These are phyloP conservation scores for Coelastrella sp. DNA, from an alignment of 139 green algal genomes.

Conservation along the genomic window DNA sequence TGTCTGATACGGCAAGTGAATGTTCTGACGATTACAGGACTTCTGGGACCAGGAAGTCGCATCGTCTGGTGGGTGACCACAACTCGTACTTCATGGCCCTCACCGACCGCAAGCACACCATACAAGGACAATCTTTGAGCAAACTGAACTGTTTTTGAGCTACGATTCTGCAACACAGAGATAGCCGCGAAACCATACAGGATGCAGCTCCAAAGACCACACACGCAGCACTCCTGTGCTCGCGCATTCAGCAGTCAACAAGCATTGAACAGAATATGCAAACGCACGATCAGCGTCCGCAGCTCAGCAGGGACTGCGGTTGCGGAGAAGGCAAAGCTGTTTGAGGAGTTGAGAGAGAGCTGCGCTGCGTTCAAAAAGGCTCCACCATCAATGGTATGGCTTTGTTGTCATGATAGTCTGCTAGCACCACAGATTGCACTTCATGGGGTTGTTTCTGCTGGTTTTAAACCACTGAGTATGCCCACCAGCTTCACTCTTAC, in stretches of 20 bases:
- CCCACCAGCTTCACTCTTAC: too few species aligned
- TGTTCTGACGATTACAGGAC: background rate
- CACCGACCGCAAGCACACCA: too few species aligned
- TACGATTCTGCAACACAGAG: too few species aligned
- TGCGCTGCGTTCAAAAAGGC: constrained; percentile 46
- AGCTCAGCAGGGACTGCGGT: constrained; percentile 11
- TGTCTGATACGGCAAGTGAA: too few species aligned
- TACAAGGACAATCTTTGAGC: too few species aligned
- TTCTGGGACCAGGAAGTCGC: background rate
- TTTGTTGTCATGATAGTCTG: background rate
- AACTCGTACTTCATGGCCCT: too few species aligned
- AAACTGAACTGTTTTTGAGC: too few species aligned
- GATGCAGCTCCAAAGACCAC: constrained; percentile 19
- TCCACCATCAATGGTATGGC: constrained; percentile 49
- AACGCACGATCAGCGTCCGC: too few species aligned
- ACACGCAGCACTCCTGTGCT: background rate
- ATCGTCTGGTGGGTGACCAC: background rate
- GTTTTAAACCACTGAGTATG: background rate
- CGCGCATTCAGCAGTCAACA: background rate
- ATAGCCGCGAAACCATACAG: background rate
- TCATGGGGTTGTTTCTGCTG: background rate
- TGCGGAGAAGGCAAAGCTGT: background rate
- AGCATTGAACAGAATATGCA: background rate
- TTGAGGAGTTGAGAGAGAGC: constrained; percentile 13
- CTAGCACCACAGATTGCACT: background rate